Evolutionary conservation across 192 early-diverging fungal genomes (phyloP).

Genomic region (Coemansia sp.): DNA sequence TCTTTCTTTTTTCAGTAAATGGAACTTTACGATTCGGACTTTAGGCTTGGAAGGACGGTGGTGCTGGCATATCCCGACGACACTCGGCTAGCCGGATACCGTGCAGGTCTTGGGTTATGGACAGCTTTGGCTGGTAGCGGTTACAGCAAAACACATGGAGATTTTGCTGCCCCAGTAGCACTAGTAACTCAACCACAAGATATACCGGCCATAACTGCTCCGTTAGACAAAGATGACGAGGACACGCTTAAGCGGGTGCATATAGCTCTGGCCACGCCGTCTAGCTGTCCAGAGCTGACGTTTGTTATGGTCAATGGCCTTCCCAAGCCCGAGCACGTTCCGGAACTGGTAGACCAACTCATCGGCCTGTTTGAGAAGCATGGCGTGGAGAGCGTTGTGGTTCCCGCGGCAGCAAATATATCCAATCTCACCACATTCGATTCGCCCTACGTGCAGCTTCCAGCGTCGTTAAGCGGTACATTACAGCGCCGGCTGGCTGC

Average conservation of each 20-base stretch:
- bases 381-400: constrained; percentile 26
- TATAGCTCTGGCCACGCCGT: constrained; percentile 17
- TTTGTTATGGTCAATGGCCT: constrained; percentile 43
- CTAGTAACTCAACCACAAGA: constrained; percentile 8
- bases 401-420: constrained; percentile 29
- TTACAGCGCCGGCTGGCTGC: constrained; percentile 1
- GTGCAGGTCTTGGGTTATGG: constrained; percentile 38
- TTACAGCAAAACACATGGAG: background rate
- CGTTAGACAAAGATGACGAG: background rate
- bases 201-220: background rate
- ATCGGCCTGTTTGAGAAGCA: constrained; percentile 16
- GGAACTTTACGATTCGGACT: constrained; percentile 23
- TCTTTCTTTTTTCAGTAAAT: constrained; percentile 14
- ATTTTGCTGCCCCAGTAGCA: constrained; percentile 2
- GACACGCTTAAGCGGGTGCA: constrained; percentile 1
- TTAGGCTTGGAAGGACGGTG: constrained; percentile 27
- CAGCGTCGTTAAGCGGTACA: background rate
- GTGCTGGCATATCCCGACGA: constrained; percentile 44
- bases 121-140: background rate
- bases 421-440: constrained; percentile 10
- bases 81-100: constrained; percentile 44
- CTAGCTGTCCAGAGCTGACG: constrained; percentile 6
- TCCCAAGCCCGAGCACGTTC: constrained; percentile 21
- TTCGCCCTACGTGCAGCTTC: constrained; percentile 15
- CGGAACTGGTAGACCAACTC: constrained; percentile 30